Evolutionary conservation across 306 rosid species (phyloP).

Genomic region (Prosopis cineraria): DNA sequence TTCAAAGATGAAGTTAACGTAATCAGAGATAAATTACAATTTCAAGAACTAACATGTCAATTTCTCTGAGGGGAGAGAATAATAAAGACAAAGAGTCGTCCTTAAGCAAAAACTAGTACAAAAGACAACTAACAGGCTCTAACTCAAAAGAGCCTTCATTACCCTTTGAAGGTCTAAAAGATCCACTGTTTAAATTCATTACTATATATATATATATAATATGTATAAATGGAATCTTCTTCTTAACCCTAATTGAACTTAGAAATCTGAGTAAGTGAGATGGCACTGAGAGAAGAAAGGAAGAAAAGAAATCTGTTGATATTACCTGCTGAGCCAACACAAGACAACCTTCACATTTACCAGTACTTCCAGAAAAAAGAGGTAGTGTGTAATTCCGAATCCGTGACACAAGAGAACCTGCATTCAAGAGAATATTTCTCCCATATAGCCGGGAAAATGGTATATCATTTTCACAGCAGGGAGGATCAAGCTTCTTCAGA

Average conservation of each 20-base stretch:
- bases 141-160: not conserved
- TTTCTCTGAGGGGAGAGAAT: not conserved
- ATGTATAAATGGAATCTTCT: conserved; percentile 4
- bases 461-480: conserved; percentile 60
- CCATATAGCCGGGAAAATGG: conserved; percentile 92
- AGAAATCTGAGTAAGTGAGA: conserved; percentile 22
- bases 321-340: conserved; percentile 96
- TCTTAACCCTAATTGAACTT: not conserved
- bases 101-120: not conserved
- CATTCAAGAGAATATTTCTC: conserved; percentile 64
- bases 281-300: conserved; percentile 25
- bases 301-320: conserved; percentile 25
- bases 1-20: not conserved
- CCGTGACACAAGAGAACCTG: conserved; percentile 61
- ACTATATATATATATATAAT: not conserved
- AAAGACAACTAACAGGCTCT: not conserved
- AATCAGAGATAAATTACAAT: conserved; percentile 6
- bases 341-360: conserved; percentile 79
- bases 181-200: not conserved
- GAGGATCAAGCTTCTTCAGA: conserved; percentile 78
- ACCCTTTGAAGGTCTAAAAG: not conserved
- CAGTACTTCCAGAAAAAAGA: conserved; percentile 71
- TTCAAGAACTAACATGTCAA: not conserved
- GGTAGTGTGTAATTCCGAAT: conserved; percentile 82
- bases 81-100: not conserved